phyloP scores from a whole-genome alignment of 768 basidiomycete genomes.

The Russula sp. region DNA sequence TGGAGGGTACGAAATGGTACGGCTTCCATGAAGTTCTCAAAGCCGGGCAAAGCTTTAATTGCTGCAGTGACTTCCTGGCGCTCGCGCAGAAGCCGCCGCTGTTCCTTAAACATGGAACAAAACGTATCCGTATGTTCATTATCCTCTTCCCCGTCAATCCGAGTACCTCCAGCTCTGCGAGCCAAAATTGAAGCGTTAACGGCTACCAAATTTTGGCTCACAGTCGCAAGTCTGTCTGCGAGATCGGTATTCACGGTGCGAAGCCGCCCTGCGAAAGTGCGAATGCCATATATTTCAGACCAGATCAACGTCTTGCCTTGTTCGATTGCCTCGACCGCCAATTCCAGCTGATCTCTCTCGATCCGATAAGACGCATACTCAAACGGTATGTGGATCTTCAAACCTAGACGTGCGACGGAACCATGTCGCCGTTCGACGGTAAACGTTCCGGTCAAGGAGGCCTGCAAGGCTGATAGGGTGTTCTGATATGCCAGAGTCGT shows the following conservation, averaged over 20 bases:
- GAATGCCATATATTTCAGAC: slow-evolving; percentile 6
- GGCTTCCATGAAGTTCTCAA: neutral
- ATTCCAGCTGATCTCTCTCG: neutral
- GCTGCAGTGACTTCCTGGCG: neutral
- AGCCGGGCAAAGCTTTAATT: neutral
- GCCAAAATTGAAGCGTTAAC: neutral
- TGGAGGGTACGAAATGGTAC: neutral
- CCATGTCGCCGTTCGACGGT: neutral
- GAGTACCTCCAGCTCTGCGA: neutral
- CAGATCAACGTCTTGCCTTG: slow-evolving; percentile 2
- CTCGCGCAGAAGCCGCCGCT: neutral
- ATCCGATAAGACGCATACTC: slow-evolving; percentile 2
- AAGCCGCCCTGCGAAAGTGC: neutral
- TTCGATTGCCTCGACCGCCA: slow-evolving; percentile 7
- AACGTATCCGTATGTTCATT: neutral
- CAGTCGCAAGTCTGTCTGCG: neutral
- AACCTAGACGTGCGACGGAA: neutral
- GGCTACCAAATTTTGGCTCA: neutral
- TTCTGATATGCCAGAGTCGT: slow-evolving; percentile 1
- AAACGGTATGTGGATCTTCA: neutral
- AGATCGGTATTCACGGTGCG: neutral
- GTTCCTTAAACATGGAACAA: neutral
- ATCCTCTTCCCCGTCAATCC: neutral
- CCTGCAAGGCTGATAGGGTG: neutral
- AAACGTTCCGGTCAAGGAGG: neutral